Conservation (phyloP, 371 early-diverging fungal genomes). For the Mortierella polycephala region DNA sequence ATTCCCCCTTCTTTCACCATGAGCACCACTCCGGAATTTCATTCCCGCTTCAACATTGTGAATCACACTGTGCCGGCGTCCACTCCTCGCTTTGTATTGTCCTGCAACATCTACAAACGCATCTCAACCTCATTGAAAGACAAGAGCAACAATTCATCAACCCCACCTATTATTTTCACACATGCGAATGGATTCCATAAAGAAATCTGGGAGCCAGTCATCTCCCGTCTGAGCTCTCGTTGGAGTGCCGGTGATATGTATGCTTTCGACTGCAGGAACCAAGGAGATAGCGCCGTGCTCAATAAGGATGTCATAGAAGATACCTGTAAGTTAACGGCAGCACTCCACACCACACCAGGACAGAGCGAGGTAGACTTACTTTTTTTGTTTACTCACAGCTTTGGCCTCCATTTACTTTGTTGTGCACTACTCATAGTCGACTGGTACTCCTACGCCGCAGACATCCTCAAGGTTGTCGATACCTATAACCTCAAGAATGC, state of each 20-base stretch:
- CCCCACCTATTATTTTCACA: conserved; percentile 32
- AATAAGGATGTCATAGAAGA: conserved; percentile 42
- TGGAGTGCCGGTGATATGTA: conserved; percentile 42
- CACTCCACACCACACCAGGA: too few species aligned
- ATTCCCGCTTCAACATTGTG: conserved; percentile 28
- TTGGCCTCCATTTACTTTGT: neutral
- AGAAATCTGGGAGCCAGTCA: conserved; percentile 53
- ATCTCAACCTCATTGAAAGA: neutral
- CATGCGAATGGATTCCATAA: conserved; percentile 53
- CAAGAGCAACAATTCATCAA: neutral
- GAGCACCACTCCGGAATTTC: conserved; percentile 16
- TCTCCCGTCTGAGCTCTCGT: conserved; percentile 24
- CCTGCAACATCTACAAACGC: conserved; percentile 43
- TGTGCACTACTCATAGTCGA: conserved; percentile 15
- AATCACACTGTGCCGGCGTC: conserved; percentile 32
- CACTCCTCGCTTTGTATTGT: conserved; percentile 28
- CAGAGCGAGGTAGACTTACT: too few species aligned
- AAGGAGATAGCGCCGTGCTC: conserved; percentile 45
- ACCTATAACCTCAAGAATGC: conserved; percentile 40
- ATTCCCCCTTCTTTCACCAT: neutral
- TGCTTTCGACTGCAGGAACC: conserved; percentile 49
- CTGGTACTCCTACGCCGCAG: conserved; percentile 42
- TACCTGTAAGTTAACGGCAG: conserved; percentile 22
- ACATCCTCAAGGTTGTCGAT: conserved; percentile 43
- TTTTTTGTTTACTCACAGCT: neutral